Percentiles rank a stretch among this genome's conserved stretches.
These are phyloP conservation scores for Hevea brasiliensis DNA, from an alignment of 345 rosid species.

Conservation along the genomic window DNA sequence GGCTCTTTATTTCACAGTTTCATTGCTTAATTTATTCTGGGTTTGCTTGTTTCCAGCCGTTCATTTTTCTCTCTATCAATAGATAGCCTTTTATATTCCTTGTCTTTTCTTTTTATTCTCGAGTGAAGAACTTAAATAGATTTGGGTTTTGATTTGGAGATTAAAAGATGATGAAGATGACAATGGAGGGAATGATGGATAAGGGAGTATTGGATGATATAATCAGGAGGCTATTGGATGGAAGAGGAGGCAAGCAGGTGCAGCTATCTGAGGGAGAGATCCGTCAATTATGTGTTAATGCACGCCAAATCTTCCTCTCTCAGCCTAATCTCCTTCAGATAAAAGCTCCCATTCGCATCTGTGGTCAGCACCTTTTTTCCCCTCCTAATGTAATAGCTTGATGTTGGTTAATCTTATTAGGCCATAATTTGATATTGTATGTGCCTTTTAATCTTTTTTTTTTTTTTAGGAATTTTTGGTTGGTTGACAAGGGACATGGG, in stretches of 20 bases:
- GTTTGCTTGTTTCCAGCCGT: not conserved
- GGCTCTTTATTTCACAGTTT: not conserved
- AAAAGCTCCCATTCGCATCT: slow-evolving; percentile 81
- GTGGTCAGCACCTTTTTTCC: slow-evolving; percentile 55
- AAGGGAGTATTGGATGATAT: slow-evolving; percentile 85
- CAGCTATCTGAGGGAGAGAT: slow-evolving; percentile 97
- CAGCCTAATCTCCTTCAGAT: slow-evolving; percentile 83
- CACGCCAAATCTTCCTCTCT: slow-evolving; percentile 88
- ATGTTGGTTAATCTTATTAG: not conserved
- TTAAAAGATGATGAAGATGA: slow-evolving; percentile 39
- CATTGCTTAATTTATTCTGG: not conserved
- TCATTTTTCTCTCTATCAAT: too few species aligned
- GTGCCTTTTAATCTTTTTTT: not conserved
- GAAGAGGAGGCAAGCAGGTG: slow-evolving; percentile 90
- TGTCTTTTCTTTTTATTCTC: too few species aligned
- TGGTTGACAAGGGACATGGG: not conserved
- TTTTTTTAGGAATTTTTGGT: not conserved
- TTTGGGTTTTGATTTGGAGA: not conserved
- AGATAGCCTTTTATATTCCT: too few species aligned
- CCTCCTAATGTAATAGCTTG: not conserved
- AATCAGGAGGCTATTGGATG: slow-evolving; percentile 82
- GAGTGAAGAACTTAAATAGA: too few species aligned
- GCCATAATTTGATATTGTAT: not conserved
- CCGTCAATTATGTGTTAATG: slow-evolving; percentile 94
- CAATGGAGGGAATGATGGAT: slow-evolving; percentile 61